A percentile compares a stretch with the other conserved stretches of the same genome.
Evolutionary conservation across 176 grass and related monocot genomes (phyloP).

Genomic region (Saccharum officinarum): DNA sequence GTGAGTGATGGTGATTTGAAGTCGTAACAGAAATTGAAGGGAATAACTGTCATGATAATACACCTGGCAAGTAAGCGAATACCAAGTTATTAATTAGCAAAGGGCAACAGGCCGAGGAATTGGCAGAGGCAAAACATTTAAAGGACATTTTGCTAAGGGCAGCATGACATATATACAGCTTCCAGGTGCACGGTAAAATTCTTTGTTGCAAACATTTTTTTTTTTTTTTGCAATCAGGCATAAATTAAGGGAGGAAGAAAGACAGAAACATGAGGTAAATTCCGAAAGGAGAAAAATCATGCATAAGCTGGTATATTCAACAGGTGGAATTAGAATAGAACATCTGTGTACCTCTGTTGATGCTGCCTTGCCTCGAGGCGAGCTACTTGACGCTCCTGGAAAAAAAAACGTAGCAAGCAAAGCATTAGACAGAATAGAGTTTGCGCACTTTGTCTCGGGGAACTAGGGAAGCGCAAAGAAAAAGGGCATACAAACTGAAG

Average conservation of each 20-base stretch:
- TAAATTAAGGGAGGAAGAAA: not conserved
- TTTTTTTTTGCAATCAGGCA: not conserved
- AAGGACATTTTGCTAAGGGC: not conserved
- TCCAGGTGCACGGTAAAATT: not conserved
- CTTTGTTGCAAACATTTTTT: conserved; percentile 4
- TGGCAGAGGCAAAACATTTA: not conserved
- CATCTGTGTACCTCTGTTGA: conserved; percentile 35
- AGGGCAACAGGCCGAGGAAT: not conserved
- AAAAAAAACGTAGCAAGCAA: not conserved
- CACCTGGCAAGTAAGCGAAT: conserved; percentile 13
- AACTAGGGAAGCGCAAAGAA: not conserved
- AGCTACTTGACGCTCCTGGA: conserved; percentile 53
- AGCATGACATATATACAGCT: not conserved
- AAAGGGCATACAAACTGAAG: conserved; percentile 46
- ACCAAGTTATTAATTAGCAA: not conserved
- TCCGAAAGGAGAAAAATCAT: conserved; percentile 11
- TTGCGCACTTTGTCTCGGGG: not conserved
- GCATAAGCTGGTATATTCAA: not conserved
- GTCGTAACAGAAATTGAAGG: conserved; percentile 4
- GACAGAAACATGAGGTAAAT: not conserved
- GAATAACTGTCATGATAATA: conserved; percentile 17
- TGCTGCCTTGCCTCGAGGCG: conserved; percentile 47
- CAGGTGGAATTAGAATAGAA: not conserved
- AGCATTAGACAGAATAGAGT: conserved; percentile 8
- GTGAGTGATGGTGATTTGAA: not conserved